Evolutionary conservation across 83 land plant genomes (phyloP).

Genomic region (Thuja plicata): DNA sequence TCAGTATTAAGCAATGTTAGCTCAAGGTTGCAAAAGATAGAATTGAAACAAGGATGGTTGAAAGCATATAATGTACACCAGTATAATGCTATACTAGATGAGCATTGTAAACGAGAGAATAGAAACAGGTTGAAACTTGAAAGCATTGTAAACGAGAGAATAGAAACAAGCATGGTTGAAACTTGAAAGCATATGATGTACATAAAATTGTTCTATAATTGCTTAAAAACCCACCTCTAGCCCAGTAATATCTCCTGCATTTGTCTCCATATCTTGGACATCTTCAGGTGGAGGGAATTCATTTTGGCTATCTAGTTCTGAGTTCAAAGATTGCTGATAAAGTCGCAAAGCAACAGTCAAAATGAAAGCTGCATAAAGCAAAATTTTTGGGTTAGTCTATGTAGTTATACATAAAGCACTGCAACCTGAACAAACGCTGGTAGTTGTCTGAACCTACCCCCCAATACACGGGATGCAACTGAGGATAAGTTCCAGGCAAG

Average conservation of each 20-base stretch:
- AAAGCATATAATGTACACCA: background rate
- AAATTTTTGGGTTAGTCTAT: background rate
- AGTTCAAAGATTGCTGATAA: constrained; percentile 7
- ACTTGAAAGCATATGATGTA: background rate
- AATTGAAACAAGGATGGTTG: background rate
- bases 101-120: background rate
- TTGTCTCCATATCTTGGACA: background rate
- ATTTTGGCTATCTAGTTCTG: constrained; percentile 6
- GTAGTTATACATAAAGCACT: background rate
- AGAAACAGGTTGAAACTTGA: background rate
- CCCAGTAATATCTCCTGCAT: background rate
- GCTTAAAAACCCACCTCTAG: constrained; percentile 2
- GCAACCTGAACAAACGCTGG: background rate
- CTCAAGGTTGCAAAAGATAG: background rate
- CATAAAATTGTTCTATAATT: background rate
- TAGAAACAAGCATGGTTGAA: background rate
- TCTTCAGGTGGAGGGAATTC: background rate
- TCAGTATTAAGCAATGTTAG: background rate
- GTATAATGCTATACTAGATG: too few species aligned
- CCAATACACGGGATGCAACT: constrained; percentile 3
- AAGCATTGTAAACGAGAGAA: too few species aligned
- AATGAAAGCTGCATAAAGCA: constrained; percentile 11
- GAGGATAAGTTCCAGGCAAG: constrained; percentile 17
- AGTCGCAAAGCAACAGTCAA: constrained; percentile 8
- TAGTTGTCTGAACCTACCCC: background rate